These are phyloP conservation scores for Neurospora sp. DNA, from an alignment of 495 filamentous ascomycete species.

Conservation along the genomic window DNA sequence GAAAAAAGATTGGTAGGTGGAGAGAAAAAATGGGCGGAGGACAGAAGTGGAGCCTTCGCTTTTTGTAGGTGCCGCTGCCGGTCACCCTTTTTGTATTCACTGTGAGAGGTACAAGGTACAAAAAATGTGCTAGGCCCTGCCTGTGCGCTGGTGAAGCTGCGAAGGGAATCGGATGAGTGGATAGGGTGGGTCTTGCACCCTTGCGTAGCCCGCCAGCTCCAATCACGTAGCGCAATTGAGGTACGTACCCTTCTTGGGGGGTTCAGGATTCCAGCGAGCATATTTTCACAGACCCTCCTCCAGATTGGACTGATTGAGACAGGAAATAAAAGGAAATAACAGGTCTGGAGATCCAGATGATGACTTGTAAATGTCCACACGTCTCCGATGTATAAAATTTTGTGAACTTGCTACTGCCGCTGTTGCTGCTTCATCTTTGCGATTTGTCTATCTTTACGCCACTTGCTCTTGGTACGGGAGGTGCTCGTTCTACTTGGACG, in stretches of 20 bases:
- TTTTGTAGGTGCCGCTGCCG: not conserved
- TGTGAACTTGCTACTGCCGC: not conserved
- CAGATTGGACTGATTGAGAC: not conserved
- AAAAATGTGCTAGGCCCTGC: not conserved
- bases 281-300: not conserved
- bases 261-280: not conserved
- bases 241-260: not conserved
- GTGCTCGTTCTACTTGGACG: not conserved
- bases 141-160: not conserved
- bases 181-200: not conserved
- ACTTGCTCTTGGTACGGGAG: not conserved
- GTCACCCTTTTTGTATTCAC: slow-evolving; percentile 1
- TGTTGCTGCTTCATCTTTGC: not conserved
- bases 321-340: not conserved
- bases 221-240: not conserved
- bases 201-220: not conserved
- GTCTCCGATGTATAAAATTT: not conserved
- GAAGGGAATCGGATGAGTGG: not conserved
- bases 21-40: slow-evolving; percentile 25
- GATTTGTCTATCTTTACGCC: not conserved
- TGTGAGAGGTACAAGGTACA: not conserved
- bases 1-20: slow-evolving; percentile 23
- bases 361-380: not conserved
- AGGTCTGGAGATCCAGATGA: not conserved
- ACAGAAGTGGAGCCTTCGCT: slow-evolving; percentile 3